A percentile compares a stretch with the other conserved stretches of the same genome.
phyloP scores from a whole-genome alignment of 345 rosid genomes.

The Atalantia buxifolia region DNA sequence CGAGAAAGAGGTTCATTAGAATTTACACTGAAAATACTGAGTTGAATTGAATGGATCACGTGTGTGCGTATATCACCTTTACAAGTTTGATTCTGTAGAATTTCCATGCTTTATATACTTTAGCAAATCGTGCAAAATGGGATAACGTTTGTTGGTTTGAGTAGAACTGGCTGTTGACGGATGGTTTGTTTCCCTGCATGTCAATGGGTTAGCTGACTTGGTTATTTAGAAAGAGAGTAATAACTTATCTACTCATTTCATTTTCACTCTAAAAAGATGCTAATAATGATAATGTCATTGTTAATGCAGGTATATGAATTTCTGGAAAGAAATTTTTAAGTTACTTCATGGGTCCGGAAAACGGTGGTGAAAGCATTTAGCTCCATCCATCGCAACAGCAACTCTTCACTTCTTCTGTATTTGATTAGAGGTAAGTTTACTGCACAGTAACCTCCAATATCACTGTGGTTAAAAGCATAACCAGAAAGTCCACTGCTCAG shows the following conservation, averaged over 20 bases:
- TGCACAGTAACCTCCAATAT: slow-evolving; percentile 72
- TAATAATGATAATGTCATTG: neutral
- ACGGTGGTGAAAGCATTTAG: slow-evolving; percentile 59
- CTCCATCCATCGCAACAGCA: slow-evolving; percentile 79
- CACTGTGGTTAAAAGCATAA: slow-evolving; percentile 71
- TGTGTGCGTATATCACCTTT: slow-evolving; percentile 35
- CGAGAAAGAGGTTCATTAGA: slow-evolving; percentile 11
- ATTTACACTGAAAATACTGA: neutral
- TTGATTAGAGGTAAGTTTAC: slow-evolving; percentile 50
- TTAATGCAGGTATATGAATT: slow-evolving; percentile 3
- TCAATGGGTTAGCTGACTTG: neutral
- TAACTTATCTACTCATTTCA: neutral
- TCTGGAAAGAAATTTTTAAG: slow-evolving; percentile 14
- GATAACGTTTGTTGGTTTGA: slow-evolving; percentile 15
- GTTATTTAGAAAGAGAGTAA: neutral
- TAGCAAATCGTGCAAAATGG: slow-evolving; percentile 66
- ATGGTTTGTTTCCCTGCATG: too few species aligned
- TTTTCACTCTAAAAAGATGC: slow-evolving; percentile 6
- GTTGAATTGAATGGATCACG: neutral
- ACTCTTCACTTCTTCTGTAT: slow-evolving; percentile 59
- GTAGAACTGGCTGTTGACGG: too few species aligned
- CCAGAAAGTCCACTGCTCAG: slow-evolving; percentile 69
- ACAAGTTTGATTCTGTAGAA: slow-evolving; percentile 58
- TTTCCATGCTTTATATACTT: slow-evolving; percentile 67
- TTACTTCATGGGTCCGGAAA: slow-evolving; percentile 75